Conservation (phyloP, 177 flowering plant species). For the Vitis hybrid region DNA sequence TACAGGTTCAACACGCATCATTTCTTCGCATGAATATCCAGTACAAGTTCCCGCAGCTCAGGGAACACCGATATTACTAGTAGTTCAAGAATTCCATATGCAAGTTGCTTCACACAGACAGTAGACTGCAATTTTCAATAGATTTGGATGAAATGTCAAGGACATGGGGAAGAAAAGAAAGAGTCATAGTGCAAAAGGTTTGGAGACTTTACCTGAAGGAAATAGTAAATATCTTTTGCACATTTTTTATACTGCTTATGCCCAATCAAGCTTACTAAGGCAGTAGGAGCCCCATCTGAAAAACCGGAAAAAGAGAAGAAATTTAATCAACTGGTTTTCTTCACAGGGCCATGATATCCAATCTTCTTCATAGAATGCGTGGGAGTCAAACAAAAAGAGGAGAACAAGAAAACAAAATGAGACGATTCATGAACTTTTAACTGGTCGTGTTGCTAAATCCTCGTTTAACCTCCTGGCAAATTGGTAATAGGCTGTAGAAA, state of each 20-base stretch:
- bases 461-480: too few relatives aligned
- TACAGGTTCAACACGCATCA: constrained; percentile 29
- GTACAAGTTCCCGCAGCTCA: constrained; percentile 66
- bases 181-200: not conserved
- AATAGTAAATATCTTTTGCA: constrained; percentile 83
- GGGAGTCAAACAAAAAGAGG: too few relatives aligned
- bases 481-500: too few relatives aligned
- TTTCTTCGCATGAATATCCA: constrained; percentile 55
- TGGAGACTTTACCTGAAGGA: constrained; percentile 67
- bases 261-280: constrained; percentile 92
- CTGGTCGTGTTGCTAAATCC: too few relatives aligned
- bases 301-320: not conserved
- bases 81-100: constrained; percentile 72
- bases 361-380: not conserved
- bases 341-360: not conserved
- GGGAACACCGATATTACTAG: constrained; percentile 78
- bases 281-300: constrained; percentile 86
- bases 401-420: too few relatives aligned
- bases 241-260: constrained; percentile 82
- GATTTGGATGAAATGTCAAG: not conserved
- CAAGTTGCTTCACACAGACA: constrained; percentile 85
- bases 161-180: not conserved
- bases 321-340: not conserved
- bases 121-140: constrained; percentile 61
- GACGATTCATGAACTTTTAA: too few relatives aligned